Base-by-base conservation (phyloP, 768 basidiomycete species). In the Scleroderma bovista region DNA sequence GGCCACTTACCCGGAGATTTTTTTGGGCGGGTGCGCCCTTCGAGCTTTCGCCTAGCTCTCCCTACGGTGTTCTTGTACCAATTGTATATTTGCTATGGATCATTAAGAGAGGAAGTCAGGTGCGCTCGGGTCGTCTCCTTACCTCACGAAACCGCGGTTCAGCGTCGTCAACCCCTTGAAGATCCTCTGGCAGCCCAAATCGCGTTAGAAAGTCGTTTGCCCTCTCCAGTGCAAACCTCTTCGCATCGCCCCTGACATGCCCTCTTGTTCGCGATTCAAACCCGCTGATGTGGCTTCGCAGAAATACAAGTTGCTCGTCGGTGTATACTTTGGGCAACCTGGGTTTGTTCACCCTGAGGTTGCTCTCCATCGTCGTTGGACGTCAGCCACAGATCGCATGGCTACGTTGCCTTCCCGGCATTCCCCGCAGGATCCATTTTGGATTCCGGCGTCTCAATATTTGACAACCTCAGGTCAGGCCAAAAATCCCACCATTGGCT, bases 61-160 rank as follows among this genome's bases (percentile, higher is more conserved):
- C 81, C 82, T 48, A 81, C 76, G 16, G 82, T 82, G 62, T 84
- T 84, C 68, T 84, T 84, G 68, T 81, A 84, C 82, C 82, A 84
- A 57, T 83, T 83, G 69, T 84, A 84, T 50, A 84, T 80, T 77
- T 82, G 80, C 81, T 83, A 46, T 43, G 46, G 17, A 29, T 43
- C 23, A 43, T 29, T 29, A 26, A 49, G 36, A 45, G 34, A 32
- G 33, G 26, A 32, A 39, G 39, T 20, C 52, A 41, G 26, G 24
- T 43, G 29, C 61, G 6, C 2, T 9, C 11, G 13, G 26, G 29
- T 15, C 23, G 19, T 39, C 17, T 16, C 10, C 67, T 34, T 58
- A 79, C 81, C 77, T 84, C 82, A 56, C 77, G 78, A 62, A 83
- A 83, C 50, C 78, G 70, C 23, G 77, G 72, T 46, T 83, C 80